Evolutionary conservation across 768 basidiomycete species (phyloP), one percentile per base, ranked within the genome.

Genomic region (Russula earlei): DNA sequence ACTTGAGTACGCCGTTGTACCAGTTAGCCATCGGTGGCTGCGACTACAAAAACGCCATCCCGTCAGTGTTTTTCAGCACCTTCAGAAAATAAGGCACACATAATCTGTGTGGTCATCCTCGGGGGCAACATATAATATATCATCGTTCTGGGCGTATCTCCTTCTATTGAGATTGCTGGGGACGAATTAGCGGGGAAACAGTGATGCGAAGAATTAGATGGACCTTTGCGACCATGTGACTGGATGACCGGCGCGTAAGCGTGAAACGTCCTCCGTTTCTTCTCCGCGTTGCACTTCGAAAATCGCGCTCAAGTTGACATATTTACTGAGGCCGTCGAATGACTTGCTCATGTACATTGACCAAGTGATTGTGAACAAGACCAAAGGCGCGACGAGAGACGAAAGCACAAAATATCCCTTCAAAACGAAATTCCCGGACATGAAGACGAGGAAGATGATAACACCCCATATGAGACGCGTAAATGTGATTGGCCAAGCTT

Each of bases 401-500:
- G 83, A 74, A 45, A 84, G 75, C 42, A 81, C 70, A 63, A 78
- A 81, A 10, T 76, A 78, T 64, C 83, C 72, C 62, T 71, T 83
- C 59, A 77, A 79, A 33, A 85, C 84, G 75, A 99, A 97, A 62
- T 96, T 87, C 45, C 94, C 94, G 43, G 85, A 90, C 96, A 98
- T 98, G 77, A 98, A 96, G 43, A 93, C 67, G 54, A 94, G 83
- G 77, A 94, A 98, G 52, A 95, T 89, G 67, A 95, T 67, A 54
- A 98, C 80, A 43, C 90, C 94, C 86, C 90, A 91, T 31, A 94
- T 85, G 38, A 96, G 81, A 7, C 95, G 87, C 25, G 83, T 79
- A 68, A 94, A 97, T 0, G 96, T 94, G 62, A 97, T 83, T 0
- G 92, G 91, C 95, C 96, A 98, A 1, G 94, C 96, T 72, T 97